Evolutionary conservation across 805 yeast genomes (phyloP).

Genomic region (Teunomyces kruisii): DNA sequence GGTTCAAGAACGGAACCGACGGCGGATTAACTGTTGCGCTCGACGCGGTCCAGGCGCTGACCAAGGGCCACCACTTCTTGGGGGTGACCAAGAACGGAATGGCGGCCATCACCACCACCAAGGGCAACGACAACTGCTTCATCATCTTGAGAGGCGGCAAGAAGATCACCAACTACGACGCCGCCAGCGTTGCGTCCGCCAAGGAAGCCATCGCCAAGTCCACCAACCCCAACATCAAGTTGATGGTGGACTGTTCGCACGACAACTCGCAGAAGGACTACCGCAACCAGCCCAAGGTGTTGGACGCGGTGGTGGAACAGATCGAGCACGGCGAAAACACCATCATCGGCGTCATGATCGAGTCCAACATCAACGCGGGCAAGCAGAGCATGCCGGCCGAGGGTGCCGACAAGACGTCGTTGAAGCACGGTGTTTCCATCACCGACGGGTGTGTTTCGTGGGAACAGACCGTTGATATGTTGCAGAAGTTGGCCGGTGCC

Average conservation of each 20-base stretch:
- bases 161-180: slow-evolving; percentile 90
- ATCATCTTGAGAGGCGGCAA: slow-evolving; percentile 96
- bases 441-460: slow-evolving; percentile 96
- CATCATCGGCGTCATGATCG: slow-evolving; percentile 94
- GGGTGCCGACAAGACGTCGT: slow-evolving; percentile 50
- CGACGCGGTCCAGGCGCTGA: slow-evolving; percentile 91
- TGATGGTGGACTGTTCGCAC: slow-evolving; percentile 98
- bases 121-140: slow-evolving; percentile 93
- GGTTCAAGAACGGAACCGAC: slow-evolving; percentile 98
- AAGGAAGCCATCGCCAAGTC: slow-evolving; percentile 57
- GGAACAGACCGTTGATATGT: slow-evolving; percentile 83
- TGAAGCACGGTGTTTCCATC: slow-evolving; percentile 92
- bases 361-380: slow-evolving; percentile 88
- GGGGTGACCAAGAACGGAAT: slow-evolving; percentile 97
- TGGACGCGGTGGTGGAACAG: slow-evolving; percentile 77
- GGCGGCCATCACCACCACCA: slow-evolving; percentile 94
- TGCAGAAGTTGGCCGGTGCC: slow-evolving; percentile 75
- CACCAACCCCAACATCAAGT: slow-evolving; percentile 48
- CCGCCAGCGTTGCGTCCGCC: slow-evolving; percentile 70
- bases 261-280: slow-evolving; percentile 94
- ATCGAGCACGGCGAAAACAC: slow-evolving; percentile 74
- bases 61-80: slow-evolving; percentile 91
- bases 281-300: slow-evolving; percentile 94
- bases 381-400: slow-evolving; percentile 73
- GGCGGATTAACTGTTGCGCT: slow-evolving; percentile 90